Percentiles rank a stretch among this genome's conserved stretches.
These are phyloP conservation scores for Mimosa pudica DNA, from an alignment of 306 rosid genomes.

Conservation along the genomic window DNA sequence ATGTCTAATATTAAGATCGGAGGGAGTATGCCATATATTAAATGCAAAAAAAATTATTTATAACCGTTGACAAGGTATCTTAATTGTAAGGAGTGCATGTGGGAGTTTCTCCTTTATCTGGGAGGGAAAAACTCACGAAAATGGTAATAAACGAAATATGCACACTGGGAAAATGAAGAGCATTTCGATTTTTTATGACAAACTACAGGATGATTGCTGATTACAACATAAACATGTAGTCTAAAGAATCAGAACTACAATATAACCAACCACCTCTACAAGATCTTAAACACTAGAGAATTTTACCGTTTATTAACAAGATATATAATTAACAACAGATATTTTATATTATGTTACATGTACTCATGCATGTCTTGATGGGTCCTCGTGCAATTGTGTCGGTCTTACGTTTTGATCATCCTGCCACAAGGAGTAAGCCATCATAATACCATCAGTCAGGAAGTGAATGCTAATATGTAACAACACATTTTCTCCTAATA, in stretches of 20 bases:
- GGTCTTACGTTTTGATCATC: constrained; percentile 91
- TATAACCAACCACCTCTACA: constrained; percentile 56
- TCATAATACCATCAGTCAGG: constrained; percentile 19
- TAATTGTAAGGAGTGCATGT: neutral
- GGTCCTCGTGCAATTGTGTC: constrained; percentile 89
- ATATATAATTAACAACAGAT: constrained; percentile 40
- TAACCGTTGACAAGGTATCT: neutral
- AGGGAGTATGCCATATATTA: no score
- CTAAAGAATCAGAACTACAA: constrained; percentile 55
- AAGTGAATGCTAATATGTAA: neutral
- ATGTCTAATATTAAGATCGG: no score
- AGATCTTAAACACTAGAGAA: constrained; percentile 35
- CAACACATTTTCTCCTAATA: neutral
- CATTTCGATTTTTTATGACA: constrained; percentile 25
- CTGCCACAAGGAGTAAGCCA: constrained; percentile 51
- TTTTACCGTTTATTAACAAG: constrained; percentile 43
- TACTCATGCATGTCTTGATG: constrained; percentile 79
- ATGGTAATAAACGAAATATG: constrained; percentile 9
- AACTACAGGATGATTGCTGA: constrained; percentile 33
- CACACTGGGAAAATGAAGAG: constrained; percentile 1
- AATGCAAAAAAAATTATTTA: no score
- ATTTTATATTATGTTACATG: constrained; percentile 61
- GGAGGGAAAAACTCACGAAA: neutral
- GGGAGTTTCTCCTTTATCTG: neutral
- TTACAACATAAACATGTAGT: constrained; percentile 44